Conservation (phyloP, 73 alveolate species). For the Symbiodinium natans region DNA sequence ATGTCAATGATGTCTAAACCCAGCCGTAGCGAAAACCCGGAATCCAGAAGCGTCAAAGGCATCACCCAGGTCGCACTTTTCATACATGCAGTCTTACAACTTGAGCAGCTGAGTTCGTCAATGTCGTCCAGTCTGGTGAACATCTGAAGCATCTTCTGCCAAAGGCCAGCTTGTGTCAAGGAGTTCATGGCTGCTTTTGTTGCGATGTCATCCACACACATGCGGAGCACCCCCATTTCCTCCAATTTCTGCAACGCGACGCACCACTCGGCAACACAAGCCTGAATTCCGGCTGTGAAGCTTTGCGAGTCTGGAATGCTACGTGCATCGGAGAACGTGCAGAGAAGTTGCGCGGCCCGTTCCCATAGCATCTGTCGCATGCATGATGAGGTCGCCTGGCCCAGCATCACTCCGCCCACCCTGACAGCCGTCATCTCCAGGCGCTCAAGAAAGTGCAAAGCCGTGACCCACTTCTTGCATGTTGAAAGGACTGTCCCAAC, state of each 20-base stretch:
- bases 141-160: neutral
- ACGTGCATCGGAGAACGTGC: neutral
- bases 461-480: neutral
- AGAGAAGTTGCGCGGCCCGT: neutral
- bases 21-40: neutral
- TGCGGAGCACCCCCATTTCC: neutral
- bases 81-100: neutral
- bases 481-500: neutral
- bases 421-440: neutral
- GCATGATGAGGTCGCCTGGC: neutral
- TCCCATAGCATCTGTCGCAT: conserved; percentile 7
- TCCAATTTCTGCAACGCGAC: neutral
- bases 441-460: neutral
- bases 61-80: neutral
- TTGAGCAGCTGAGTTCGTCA: neutral
- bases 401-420: neutral
- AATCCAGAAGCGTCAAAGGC: neutral
- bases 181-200: neutral
- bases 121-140: neutral
- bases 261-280: neutral
- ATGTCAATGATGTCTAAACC: neutral
- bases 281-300: neutral
- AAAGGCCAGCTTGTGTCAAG: neutral
- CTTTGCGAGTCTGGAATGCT: neutral
- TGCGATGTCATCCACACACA: neutral